phyloP scores from a whole-genome alignment of 768 basidiomycete genomes.

The Leccinum rimulosum region DNA sequence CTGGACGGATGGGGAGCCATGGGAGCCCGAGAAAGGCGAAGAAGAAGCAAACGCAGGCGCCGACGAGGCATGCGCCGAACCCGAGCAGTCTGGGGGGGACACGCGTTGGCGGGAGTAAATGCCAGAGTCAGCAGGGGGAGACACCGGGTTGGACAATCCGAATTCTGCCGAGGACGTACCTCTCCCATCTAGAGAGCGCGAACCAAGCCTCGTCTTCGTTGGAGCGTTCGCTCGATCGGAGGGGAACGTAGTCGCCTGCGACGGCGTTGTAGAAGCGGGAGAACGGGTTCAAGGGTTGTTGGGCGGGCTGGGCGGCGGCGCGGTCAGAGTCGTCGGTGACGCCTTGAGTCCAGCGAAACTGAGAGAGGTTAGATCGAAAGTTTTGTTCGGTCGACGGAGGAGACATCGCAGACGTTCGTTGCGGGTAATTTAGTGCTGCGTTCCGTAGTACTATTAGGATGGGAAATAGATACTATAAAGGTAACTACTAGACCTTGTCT shows the following conservation, averaged over 20 bases:
- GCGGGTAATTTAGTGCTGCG: background rate
- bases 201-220: slow-evolving; percentile 98
- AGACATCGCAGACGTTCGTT: background rate
- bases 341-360: slow-evolving; percentile 84
- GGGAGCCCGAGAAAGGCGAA: slow-evolving; percentile 83
- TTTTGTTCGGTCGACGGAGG: slow-evolving; percentile 48
- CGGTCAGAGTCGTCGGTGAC: slow-evolving; percentile 67
- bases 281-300: slow-evolving; percentile 57
- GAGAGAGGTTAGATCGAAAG: slow-evolving; percentile 73
- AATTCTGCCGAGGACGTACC: slow-evolving; percentile 40
- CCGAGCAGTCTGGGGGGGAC: slow-evolving; percentile 65
- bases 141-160: background rate
- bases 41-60: slow-evolving; percentile 91
- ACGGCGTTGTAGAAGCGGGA: slow-evolving; percentile 85
- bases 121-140: background rate
- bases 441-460: background rate
- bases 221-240: slow-evolving; percentile 74
- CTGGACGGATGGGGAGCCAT: slow-evolving; percentile 66
- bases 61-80: slow-evolving; percentile 85
- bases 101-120: background rate
- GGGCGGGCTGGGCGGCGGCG: slow-evolving; percentile 28
- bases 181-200: slow-evolving; percentile 89
- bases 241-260: slow-evolving; percentile 84
- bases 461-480: background rate
- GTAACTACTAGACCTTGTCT: background rate